Percentiles rank a stretch among this genome's conserved stretches.
Evolutionary conservation across 176 grass and related monocot species (phyloP).

Genomic region (Rhipidocladum racemiflorum): DNA sequence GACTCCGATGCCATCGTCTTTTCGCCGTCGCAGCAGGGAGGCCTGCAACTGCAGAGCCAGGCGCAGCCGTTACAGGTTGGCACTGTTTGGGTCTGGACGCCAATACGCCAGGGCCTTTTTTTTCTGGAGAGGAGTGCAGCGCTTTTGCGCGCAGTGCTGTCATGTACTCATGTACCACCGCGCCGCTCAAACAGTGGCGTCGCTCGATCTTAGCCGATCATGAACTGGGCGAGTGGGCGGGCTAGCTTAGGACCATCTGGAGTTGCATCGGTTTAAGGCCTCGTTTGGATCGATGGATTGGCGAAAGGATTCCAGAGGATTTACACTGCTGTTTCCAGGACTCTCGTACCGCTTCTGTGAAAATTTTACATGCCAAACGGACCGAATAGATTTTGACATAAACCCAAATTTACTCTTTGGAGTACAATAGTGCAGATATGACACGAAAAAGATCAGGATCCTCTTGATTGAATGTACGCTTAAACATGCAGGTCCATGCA

Average conservation of each 20-base stretch:
- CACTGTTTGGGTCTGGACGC: background rate
- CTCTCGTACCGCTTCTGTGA: too few relatives aligned
- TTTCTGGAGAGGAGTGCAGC: background rate
- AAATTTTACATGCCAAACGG: too few relatives aligned
- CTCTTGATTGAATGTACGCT: background rate
- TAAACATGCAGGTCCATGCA: background rate
- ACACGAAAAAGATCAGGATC: background rate
- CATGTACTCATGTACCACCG: background rate
- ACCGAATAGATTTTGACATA: too few relatives aligned
- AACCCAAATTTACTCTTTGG: background rate
- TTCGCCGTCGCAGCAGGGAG: background rate
- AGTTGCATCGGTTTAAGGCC: too few relatives aligned
- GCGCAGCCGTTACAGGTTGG: background rate
- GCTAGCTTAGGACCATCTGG: too few relatives aligned
- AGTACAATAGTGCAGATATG: background rate
- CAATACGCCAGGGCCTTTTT: background rate
- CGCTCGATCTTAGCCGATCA: too few relatives aligned
- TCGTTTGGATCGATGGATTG: too few relatives aligned
- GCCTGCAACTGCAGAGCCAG: background rate
- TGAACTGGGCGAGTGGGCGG: too few relatives aligned
- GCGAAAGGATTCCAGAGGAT: too few relatives aligned
- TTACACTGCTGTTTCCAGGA: too few relatives aligned
- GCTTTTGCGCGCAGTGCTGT: background rate
- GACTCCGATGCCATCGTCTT: background rate
- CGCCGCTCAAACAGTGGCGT: too few relatives aligned